Percentiles rank a stretch among this genome's conserved stretches.
Evolutionary conservation across 2,329 filamentous ascomycete species (phyloP).

Genomic region (Penicillium sp.): DNA sequence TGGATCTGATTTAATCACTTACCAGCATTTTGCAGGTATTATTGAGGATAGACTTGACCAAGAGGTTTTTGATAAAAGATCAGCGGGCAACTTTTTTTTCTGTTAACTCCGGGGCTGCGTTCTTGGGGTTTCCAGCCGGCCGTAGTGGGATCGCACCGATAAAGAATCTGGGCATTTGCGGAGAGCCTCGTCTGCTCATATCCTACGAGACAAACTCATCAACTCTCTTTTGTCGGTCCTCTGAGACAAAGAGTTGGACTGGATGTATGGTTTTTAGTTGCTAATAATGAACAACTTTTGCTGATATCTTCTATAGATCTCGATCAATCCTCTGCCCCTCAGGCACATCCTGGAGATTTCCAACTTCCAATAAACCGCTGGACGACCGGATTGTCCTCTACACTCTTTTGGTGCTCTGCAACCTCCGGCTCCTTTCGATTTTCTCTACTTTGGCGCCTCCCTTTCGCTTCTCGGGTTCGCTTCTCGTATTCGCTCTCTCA

Average conservation of each 20-base stretch:
- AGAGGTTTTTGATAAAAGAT: conserved; percentile 4
- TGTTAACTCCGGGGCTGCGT: conserved; percentile 33
- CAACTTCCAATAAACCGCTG: conserved; percentile 14
- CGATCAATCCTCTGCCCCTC: conserved; percentile 34
- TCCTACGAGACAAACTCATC: conserved; percentile 16
- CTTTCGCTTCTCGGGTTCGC: background rate
- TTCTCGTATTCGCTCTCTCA: background rate
- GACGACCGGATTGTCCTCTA: conserved; percentile 28
- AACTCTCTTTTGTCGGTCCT: conserved; percentile 25
- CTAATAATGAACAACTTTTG: background rate
- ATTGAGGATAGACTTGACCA: conserved; percentile 8
- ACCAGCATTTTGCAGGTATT: conserved; percentile 34
- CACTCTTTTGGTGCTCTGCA: conserved; percentile 28
- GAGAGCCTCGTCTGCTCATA: conserved; percentile 21
- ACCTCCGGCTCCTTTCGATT: background rate
- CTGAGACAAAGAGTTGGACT: conserved; percentile 25
- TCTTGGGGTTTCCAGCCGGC: conserved; percentile 23
- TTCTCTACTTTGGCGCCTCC: conserved; percentile 4
- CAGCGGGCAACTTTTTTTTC: conserved; percentile 42
- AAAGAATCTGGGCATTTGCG: conserved; percentile 29
- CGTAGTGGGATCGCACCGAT: conserved; percentile 37
- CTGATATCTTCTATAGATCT: conserved; percentile 10
- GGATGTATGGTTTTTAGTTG: conserved; percentile 18
- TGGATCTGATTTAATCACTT: conserved; percentile 9
- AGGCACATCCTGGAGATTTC: conserved; percentile 25